phyloP scores from a whole-genome alignment of 345 rosid genomes.

The Eucalyptus camaldulensis region DNA sequence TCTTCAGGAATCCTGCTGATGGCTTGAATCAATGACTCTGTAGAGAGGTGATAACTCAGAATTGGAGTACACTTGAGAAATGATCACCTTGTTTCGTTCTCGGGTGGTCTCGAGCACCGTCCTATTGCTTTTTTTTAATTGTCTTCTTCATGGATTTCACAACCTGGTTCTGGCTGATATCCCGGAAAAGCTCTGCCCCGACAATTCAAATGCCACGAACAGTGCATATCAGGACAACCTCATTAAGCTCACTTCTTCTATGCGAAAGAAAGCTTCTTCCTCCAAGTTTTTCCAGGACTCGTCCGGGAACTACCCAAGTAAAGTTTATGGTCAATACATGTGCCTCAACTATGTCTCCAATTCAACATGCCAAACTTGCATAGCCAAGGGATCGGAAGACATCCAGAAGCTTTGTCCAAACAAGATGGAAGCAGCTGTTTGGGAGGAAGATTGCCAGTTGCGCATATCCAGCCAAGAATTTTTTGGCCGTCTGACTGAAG shows the following conservation, averaged over 20 bases:
- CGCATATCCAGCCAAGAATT: background rate
- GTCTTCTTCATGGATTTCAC: background rate
- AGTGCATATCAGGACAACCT: background rate
- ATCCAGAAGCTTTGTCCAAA: background rate
- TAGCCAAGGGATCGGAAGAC: background rate
- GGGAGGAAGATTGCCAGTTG: background rate
- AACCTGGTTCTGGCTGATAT: background rate
- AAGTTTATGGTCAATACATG: background rate
- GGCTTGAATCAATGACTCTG: background rate
- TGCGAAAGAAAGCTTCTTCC: background rate
- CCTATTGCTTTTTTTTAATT: background rate
- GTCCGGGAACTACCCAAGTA: background rate
- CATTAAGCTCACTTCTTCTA: background rate
- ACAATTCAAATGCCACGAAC: background rate
- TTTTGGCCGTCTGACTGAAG: background rate
- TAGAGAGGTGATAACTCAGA: background rate
- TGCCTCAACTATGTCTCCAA: background rate
- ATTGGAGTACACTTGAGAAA: background rate
- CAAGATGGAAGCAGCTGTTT: background rate
- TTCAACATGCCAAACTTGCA: background rate
- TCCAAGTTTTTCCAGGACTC: background rate
- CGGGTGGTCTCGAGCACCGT: background rate
- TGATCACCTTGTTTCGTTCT: background rate
- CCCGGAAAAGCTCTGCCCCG: background rate
- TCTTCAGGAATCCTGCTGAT: background rate